Evolutionary conservation across 345 rosid species (phyloP).

Genomic region (Toxicodendron radicans): DNA sequence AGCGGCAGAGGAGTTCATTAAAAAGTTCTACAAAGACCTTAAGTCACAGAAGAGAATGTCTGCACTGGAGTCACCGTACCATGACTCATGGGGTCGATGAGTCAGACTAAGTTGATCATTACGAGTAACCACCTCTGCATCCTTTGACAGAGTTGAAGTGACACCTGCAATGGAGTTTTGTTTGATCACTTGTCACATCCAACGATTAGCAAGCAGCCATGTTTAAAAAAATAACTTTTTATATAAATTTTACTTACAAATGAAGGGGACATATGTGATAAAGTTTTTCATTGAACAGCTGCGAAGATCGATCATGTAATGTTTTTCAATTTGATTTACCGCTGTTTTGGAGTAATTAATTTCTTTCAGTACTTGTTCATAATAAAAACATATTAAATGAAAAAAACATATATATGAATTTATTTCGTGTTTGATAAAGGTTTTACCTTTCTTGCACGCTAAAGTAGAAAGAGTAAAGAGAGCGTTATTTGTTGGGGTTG

Average conservation of each 20-base stretch:
- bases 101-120: no score
- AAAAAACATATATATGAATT: neutral
- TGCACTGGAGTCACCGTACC: constrained; percentile 50
- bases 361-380: constrained; percentile 2
- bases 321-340: neutral
- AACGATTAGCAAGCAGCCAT: neutral
- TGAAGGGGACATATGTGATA: no score
- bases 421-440: neutral
- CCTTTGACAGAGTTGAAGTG: neutral
- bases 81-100: constrained; percentile 49
- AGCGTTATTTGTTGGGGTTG: constrained; percentile 7
- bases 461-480: neutral
- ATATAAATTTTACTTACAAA: no score
- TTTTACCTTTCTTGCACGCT: constrained; percentile 1
- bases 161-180: constrained; percentile 8
- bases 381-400: neutral
- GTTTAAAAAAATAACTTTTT: neutral
- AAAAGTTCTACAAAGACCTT: constrained; percentile 66
- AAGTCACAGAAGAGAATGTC: constrained; percentile 52
- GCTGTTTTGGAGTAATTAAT: neutral
- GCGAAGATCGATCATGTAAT: neutral
- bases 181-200: neutral
- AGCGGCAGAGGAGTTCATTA: constrained; percentile 91
- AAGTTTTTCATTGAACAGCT: neutral
- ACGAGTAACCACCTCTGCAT: neutral